phyloP scores from a whole-genome alignment of 441 rosid species.

The Pelargonium australe region DNA sequence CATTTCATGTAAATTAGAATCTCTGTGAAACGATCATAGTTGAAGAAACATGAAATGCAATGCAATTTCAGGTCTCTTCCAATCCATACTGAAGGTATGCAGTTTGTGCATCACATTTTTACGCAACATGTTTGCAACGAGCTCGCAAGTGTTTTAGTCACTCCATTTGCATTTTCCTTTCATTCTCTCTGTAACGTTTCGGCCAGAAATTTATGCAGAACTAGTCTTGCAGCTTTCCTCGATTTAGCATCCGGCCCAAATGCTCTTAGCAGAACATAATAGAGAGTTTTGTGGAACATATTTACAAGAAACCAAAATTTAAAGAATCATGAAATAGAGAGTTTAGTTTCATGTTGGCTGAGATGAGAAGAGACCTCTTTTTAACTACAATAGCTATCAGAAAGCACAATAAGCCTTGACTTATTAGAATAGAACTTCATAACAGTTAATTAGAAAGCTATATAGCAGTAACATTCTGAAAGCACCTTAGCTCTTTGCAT shows the following conservation, averaged over 20 bases:
- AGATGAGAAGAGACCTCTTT: too few species aligned
- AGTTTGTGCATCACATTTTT: background rate
- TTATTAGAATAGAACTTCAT: too few species aligned
- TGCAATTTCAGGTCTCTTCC: background rate
- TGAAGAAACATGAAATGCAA: conserved; percentile 5
- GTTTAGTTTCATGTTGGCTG: too few species aligned
- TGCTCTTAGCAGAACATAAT: too few species aligned
- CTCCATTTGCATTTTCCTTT: background rate
- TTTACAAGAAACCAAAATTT: background rate
- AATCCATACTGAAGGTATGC: conserved; percentile 1
- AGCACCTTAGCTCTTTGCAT: background rate
- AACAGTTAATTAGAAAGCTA: too few species aligned
- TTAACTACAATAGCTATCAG: too few species aligned
- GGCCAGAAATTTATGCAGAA: background rate
- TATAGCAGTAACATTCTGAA: background rate
- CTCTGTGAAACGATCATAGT: conserved; percentile 1
- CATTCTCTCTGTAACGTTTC: background rate
- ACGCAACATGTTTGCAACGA: background rate
- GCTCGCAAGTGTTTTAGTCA: background rate
- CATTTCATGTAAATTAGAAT: conserved; percentile 13
- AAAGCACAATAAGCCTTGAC: too few species aligned
- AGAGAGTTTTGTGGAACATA: too few species aligned
- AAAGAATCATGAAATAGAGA: too few species aligned
- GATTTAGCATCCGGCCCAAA: too few species aligned
- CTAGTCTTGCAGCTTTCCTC: background rate